These are phyloP conservation scores for Blastocladiella britannica DNA, from an alignment of 192 early-diverging fungal genomes.

Conservation along the genomic window DNA sequence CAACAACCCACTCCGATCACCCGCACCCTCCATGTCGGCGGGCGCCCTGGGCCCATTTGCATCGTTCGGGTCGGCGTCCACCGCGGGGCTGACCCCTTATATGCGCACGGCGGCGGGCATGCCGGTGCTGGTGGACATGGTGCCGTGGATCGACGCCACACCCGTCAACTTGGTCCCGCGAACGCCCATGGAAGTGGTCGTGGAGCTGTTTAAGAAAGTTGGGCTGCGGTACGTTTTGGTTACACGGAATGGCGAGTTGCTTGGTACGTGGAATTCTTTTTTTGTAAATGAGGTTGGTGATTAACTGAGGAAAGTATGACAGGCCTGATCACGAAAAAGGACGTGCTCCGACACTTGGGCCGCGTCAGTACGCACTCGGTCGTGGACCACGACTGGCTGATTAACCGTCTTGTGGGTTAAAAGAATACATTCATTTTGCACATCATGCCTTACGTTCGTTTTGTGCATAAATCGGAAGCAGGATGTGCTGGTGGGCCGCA, in stretches of 20 bases:
- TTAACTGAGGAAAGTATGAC: not conserved
- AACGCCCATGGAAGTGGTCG: conserved; percentile 39
- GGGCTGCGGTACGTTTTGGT: conserved; percentile 39
- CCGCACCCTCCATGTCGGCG: too few species aligned
- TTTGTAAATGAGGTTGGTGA: not conserved
- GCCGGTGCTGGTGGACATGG: conserved; percentile 27
- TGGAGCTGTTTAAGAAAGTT: conserved; percentile 43
- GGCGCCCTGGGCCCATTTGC: not conserved
- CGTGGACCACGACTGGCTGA: too few species aligned
- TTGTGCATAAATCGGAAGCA: too few species aligned
- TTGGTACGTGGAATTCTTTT: conserved; percentile 7
- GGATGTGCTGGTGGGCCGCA: too few species aligned
- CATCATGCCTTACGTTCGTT: too few species aligned
- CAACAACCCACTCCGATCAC: conserved; percentile 1
- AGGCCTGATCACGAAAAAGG: conserved; percentile 50
- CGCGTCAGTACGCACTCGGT: too few species aligned
- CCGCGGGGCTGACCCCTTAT: not conserved
- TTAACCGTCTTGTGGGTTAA: too few species aligned
- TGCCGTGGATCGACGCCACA: conserved; percentile 44
- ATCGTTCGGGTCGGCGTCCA: not conserved
- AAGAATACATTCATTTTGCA: too few species aligned
- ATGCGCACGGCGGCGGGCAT: conserved; percentile 8
- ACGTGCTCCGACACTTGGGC: conserved; percentile 29
- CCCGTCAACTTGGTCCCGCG: conserved; percentile 39
- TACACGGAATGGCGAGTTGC: conserved; percentile 30